Conservation (phyloP, 78 protist genomes). For the Dictyostelium capitatum region DNA sequence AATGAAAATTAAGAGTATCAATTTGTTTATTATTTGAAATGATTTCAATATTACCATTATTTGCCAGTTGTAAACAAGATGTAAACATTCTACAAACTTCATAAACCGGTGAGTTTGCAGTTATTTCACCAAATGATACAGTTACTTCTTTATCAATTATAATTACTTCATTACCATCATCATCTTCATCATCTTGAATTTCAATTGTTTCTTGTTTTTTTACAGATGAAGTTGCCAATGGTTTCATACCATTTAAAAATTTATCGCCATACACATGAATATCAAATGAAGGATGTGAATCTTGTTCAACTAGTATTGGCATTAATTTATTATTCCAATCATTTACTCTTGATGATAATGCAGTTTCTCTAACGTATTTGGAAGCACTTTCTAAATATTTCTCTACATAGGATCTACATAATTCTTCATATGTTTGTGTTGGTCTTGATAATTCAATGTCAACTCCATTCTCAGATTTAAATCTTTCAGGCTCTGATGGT, state of each 20-base stretch:
- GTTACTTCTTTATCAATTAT: conserved; percentile 1
- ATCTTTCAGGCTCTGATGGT: neutral
- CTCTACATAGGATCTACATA: conserved; percentile 33
- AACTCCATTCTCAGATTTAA: conserved; percentile 6
- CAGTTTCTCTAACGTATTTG: conserved; percentile 52
- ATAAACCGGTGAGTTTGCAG: neutral
- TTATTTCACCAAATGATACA: conserved; percentile 26
- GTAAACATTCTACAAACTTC: conserved; percentile 63
- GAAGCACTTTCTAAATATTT: conserved; percentile 54
- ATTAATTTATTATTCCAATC: conserved; percentile 63
- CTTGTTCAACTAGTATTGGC: conserved; percentile 66
- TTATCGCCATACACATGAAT: conserved; percentile 35
- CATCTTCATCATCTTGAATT: neutral
- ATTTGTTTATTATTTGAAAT: neutral
- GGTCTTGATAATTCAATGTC: neutral
- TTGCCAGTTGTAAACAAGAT: conserved; percentile 64
- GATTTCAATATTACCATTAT: conserved; percentile 67
- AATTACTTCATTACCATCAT: neutral
- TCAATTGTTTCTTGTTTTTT: neutral
- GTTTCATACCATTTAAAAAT: conserved; percentile 25
- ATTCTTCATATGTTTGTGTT: conserved; percentile 29
- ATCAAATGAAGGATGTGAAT: conserved; percentile 54
- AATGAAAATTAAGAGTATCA: conserved; percentile 30
- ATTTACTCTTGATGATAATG: conserved; percentile 40
- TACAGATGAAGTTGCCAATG: neutral